Evolutionary conservation across 2,329 filamentous ascomycete genomes (phyloP), one percentile per base, ranked within the genome.

Genomic region (Sclerotinia sclerotiorum): DNA sequence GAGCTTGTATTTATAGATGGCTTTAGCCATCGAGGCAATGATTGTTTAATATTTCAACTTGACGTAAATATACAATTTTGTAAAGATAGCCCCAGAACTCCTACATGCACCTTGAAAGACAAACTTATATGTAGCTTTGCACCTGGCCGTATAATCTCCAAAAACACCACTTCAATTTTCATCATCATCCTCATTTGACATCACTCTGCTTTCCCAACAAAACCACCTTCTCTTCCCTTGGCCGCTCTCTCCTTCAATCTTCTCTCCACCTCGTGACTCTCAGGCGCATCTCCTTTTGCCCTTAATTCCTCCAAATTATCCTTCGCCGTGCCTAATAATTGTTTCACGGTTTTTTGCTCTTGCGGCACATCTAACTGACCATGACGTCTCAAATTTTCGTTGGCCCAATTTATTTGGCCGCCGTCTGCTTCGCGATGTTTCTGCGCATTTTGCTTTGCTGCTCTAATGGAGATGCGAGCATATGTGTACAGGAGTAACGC

Each of bases 361-460:
- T 77, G 76, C 0, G 78, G 78, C 68, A 69, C 80, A 69, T 84
- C 81, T 66, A 82, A 72, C 65, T 79, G 77, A 17, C 84, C 84
- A 78, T 87, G 85, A 65, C 84, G 76, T 68, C 85, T 79, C 72
- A 84, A 73, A 72, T 79, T 83, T 79, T 87, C 84, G 68, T 85
- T 84, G 64, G 83, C 77, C 82, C 81, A 86, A 74, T 75, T 82
- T 71, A 81, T 84, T 79, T 81, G 84, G 65, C 84, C 85, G 39
- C 83, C 84, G 70, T 87, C 84, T 51, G 83, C 84, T 72, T 87
- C 83, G 60, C 87, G 80, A 65, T 87, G 84, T 70, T 81, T 80
- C 72, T 87, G 83, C 0, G 88, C 88, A 71, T 90, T 90, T 58
- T 84, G 81, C 73, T 90, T 89, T 3, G 89, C 89, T 32, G 87